A percentile compares a stretch with the other conserved stretches of the same genome.
phyloP scores from a whole-genome alignment of 768 basidiomycete species.

The Arthromyces matolae region DNA sequence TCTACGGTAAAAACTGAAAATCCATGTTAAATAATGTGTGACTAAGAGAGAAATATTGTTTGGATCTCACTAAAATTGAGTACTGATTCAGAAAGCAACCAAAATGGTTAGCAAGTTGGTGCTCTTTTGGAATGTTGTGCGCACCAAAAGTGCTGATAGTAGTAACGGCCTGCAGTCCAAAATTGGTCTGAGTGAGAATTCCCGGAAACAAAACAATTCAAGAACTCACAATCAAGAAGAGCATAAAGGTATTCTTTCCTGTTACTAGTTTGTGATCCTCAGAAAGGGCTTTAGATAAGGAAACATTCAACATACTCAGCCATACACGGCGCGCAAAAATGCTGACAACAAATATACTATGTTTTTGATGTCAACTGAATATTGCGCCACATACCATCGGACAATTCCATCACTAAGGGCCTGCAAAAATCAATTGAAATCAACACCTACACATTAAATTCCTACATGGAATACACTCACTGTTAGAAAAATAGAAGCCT shows the following conservation, averaged over 20 bases:
- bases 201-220: too few species aligned
- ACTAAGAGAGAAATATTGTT: background rate
- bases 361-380: background rate
- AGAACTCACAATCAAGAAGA: constrained; percentile 15
- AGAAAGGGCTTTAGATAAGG: background rate
- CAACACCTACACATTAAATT: background rate
- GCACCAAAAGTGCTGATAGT: too few species aligned
- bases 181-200: too few species aligned
- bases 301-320: constrained; percentile 16
- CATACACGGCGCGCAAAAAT: constrained; percentile 26
- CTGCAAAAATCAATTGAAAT: background rate
- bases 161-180: too few species aligned
- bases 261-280: constrained; percentile 16
- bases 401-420: constrained; percentile 27
- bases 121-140: background rate
- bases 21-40: background rate
- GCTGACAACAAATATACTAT: constrained; percentile 16
- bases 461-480: background rate
- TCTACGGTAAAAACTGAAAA: constrained; percentile 24
- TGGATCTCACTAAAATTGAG: constrained; percentile 15
- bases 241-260: too few species aligned
- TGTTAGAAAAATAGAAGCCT: background rate
- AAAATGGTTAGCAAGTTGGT: background rate
- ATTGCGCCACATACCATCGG: constrained; percentile 23
- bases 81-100: constrained; percentile 9